Evolutionary conservation across 371 early-diverging fungal species (phyloP), one percentile per base, ranked within the genome.

Genomic region (Haplosporangium sp.): DNA sequence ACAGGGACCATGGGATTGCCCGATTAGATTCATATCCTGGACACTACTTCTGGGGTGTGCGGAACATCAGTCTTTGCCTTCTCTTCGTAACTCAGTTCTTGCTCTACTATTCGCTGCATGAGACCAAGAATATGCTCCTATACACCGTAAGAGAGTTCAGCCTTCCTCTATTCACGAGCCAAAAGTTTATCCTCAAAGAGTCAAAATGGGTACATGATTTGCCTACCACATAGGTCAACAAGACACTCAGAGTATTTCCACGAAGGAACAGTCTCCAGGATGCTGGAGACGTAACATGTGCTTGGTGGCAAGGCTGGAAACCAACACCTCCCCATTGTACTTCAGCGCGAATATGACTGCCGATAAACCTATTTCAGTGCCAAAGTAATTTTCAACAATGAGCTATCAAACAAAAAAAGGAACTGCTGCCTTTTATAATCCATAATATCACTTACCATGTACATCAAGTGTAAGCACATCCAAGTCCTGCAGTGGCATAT

Each of bases 291-390:
- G 62, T 14, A 69, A 48, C 62, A 62, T 40, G 23, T 69, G 62
- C 51, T 69, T 57, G 16, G 62, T 69, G 12, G 69, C 67, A 36
- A 69, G 58, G 42, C 38, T 55, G 10, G 62, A 69, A 2, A 69
- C 53, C 41, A 67, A 67, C 13, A 61, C 61, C 11, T 67, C 42
- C 13, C 42, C 61, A 41, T 61, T 20, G 48, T 67, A 67, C 37
- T 59, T 20, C 29, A 67, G 36, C 5, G 68, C 29, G 46, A 67
- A 61, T 2, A 67, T 8, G 52, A 55, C 61, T 14, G 67, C 61
- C 29, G 55, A 54, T 23, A 60, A 20, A 55, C 61, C 67, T 67
- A 67, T 66, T 66, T 57, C 36, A 40, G 36, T 16, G 50, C 4
- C 18, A 47, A 43, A 59, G 21, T 23, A 59, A 42, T 42, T 66